A percentile compares a stretch with the other conserved stretches of the same genome.
phyloP scores from a whole-genome alignment of 2,329 filamentous ascomycete genomes.

The Massarina eburnea region DNA sequence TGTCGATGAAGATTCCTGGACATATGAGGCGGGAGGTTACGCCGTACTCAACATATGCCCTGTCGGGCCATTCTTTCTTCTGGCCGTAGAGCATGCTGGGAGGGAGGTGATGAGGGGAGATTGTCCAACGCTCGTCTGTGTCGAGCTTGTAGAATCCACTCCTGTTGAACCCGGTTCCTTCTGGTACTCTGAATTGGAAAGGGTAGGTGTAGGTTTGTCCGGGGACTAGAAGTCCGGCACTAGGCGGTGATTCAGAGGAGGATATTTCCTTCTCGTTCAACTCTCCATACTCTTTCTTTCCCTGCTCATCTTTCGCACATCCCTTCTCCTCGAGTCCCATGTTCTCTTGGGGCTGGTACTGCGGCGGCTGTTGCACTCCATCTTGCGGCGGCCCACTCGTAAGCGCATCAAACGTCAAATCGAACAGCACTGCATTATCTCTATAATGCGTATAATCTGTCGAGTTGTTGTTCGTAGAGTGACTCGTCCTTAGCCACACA shows the following conservation, averaged over 20 bases:
- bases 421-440: conserved; percentile 26
- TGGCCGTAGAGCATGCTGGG: conserved; percentile 19
- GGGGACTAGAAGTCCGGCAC: conserved; percentile 4
- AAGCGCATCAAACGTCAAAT: conserved; percentile 16
- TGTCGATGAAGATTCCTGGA: conserved; percentile 11
- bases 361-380: not conserved
- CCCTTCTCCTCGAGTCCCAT: no score
- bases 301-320: no score
- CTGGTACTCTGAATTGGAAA: conserved; percentile 22
- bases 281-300: no score
- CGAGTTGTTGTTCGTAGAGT: not conserved
- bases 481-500: conserved; percentile 19
- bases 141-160: conserved; percentile 19
- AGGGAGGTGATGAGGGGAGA: conserved; percentile 22
- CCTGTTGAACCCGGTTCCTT: conserved; percentile 16
- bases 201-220: conserved; percentile 20
- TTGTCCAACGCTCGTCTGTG: conserved; percentile 14
- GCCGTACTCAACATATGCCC: conserved; percentile 21
- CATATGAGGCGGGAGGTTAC: conserved; percentile 18
- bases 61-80: conserved; percentile 10
- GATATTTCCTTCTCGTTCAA: not conserved
- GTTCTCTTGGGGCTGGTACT: not conserved
- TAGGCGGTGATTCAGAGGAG: no score
- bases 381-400: not conserved
- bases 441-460: conserved; percentile 22